These are phyloP conservation scores for Solanum boliviense DNA, from an alignment of 257 asterid species.

Conservation along the genomic window DNA sequence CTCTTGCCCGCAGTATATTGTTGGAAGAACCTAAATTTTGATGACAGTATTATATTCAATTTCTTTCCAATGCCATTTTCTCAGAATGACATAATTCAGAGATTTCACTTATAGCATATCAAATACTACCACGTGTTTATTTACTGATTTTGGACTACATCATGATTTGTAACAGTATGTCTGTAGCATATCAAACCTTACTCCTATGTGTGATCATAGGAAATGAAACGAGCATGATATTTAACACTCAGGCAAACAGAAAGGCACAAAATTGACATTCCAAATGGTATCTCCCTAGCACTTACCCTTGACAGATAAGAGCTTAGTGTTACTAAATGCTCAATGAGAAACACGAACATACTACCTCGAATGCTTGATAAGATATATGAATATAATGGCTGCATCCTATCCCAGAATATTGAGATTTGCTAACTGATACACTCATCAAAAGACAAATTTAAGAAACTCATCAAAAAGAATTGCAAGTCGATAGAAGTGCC, in stretches of 20 bases:
- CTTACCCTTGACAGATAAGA: not conserved
- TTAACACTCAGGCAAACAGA: not conserved
- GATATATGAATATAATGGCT: not conserved
- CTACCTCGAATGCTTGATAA: not conserved
- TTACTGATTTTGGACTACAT: not conserved
- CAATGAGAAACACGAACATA: not conserved
- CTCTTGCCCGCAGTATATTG: slow-evolving; percentile 53
- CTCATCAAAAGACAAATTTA: not conserved
- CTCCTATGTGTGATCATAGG: not conserved
- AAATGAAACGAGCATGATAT: not conserved
- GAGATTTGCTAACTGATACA: not conserved
- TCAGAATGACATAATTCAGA: not conserved
- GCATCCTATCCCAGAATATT: not conserved
- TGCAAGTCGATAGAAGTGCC: not conserved
- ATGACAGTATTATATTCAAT: not conserved
- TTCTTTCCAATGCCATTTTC: not conserved
- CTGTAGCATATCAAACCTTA: not conserved
- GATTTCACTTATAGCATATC: not conserved
- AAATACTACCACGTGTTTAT: not conserved
- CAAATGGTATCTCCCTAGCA: not conserved
- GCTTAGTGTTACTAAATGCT: not conserved
- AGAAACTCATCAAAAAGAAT: not conserved
- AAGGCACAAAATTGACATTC: not conserved
- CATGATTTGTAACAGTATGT: not conserved
- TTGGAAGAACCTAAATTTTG: slow-evolving; percentile 54